Base-by-base conservation (phyloP, 805 yeast species). In the Limtongia smithiae region DNA sequence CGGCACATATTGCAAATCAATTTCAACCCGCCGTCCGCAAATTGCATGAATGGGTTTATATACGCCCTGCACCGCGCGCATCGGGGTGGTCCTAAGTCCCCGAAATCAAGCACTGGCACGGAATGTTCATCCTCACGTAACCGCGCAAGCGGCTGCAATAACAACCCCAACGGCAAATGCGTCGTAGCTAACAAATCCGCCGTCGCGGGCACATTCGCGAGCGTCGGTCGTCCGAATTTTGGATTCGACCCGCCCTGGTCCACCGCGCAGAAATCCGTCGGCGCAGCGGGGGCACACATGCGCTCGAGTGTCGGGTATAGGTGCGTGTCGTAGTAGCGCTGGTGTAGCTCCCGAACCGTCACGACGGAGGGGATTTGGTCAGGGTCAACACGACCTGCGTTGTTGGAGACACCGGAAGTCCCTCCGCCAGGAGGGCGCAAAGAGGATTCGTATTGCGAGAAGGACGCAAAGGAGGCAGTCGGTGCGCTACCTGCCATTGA, bases 51-150 rank as follows among this genome's bases (percentile, higher is more conserved):
- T 3, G 97, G 94, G 64, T 91, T 93, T 54, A 89, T 74, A 66
- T 89, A 93, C 1, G 96, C 79, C 48, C 96, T 79, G 69, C 99
- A 93, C 54, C 97, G 82, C 58, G 80, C 78, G 68, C 99, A 93
- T 59, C 99, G 78, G 30, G 94, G 82, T 0, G 96, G 95, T 0
- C 88, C 87, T 35, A 71, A 63, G 5, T 62, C 62, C 21, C 73
- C 68, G 70, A 78, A 77, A 62, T 86, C 90, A 4, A 83, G 81
- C 3, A 75, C 73, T 0, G 95, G 94, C 1, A 89, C 77, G 0
- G 68, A 68, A 1, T 37, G 40, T 42, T 75, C 78, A 0, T 72
- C 65, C 5, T 68, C 64, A 28, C 71, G 67, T 11, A 67, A 57
- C 11, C 81, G 80, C 0, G 96, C 95, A 72, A 93, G 88, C 3